Evolutionary conservation across 768 basidiomycete genomes (phyloP).

Genomic region (Infundibulicybe gibba): DNA sequence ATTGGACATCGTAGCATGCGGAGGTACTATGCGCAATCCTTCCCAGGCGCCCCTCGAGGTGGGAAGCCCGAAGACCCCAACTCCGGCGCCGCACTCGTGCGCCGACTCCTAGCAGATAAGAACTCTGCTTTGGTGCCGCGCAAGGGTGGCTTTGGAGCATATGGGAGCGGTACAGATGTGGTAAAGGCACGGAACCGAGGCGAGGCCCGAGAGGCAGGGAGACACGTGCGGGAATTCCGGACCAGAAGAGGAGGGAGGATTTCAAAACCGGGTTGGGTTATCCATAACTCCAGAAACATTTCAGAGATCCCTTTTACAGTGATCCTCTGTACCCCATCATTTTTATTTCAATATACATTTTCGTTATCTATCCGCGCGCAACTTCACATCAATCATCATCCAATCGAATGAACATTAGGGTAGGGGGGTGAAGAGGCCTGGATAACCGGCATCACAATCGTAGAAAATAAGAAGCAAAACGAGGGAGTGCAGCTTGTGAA

Average conservation of each 20-base stretch:
- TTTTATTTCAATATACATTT: too few relatives aligned
- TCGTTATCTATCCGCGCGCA: too few relatives aligned
- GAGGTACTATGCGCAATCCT: slow-evolving; percentile 84
- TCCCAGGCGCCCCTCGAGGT: slow-evolving; percentile 40
- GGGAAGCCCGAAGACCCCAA: slow-evolving; percentile 57
- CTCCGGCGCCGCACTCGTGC: slow-evolving; percentile 74
- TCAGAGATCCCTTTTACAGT: slow-evolving; percentile 52
- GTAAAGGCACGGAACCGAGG: slow-evolving; percentile 92
- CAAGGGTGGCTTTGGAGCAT: slow-evolving; percentile 85
- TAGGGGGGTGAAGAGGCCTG: too few relatives aligned
- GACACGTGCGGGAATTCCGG: slow-evolving; percentile 84
- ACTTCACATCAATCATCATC: too few relatives aligned
- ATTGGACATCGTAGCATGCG: slow-evolving; percentile 89
- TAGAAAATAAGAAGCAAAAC: too few relatives aligned
- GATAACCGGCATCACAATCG: too few relatives aligned
- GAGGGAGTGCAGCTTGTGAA: too few relatives aligned
- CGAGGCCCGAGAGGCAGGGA: slow-evolving; percentile 88
- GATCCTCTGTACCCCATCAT: too few relatives aligned
- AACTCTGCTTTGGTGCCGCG: slow-evolving; percentile 82
- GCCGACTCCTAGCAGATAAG: slow-evolving; percentile 74
- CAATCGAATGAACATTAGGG: too few relatives aligned
- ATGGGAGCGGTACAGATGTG: slow-evolving; percentile 75
- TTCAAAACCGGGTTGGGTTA: slow-evolving; percentile 83
- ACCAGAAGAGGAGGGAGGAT: slow-evolving; percentile 72
- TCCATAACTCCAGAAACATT: slow-evolving; percentile 89